Percentiles rank a stretch among this genome's conserved stretches.
Evolutionary conservation across 257 asterid genomes (phyloP).

Genomic region (Plectranthus barbatus): DNA sequence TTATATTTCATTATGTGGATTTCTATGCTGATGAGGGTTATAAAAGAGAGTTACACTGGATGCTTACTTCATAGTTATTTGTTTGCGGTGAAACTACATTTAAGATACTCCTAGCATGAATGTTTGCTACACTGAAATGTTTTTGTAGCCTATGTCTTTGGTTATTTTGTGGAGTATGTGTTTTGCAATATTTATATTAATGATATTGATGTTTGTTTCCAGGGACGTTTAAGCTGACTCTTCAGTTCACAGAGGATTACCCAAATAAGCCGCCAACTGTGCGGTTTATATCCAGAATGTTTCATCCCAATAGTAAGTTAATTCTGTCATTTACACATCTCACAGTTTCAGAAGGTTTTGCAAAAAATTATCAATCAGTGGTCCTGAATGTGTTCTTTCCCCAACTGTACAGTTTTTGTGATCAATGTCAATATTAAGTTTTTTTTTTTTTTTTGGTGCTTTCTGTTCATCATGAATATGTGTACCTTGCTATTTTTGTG

Average conservation of each 20-base stretch:
- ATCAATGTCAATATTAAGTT: neutral
- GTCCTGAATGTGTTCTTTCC: neutral
- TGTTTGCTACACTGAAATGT: neutral
- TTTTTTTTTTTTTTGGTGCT: neutral
- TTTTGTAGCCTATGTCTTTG: neutral
- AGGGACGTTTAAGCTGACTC: conserved; percentile 76
- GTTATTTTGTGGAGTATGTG: neutral
- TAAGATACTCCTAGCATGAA: neutral
- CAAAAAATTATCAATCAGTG: neutral
- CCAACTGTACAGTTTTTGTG: neutral
- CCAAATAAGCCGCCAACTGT: conserved; percentile 87
- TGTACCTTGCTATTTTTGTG: neutral
- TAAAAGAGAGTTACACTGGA: neutral
- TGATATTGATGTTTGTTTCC: neutral
- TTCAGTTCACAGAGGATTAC: conserved; percentile 65
- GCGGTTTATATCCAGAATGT: conserved; percentile 77
- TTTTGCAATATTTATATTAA: neutral
- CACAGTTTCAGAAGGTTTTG: neutral
- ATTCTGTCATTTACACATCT: neutral
- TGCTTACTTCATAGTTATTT: neutral
- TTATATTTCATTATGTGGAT: too few species aligned
- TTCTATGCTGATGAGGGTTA: neutral
- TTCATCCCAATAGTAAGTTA: conserved; percentile 78
- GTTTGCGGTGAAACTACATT: neutral
- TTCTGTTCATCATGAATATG: neutral